Evolutionary conservation across 1,284 basidiomycete species (phyloP).

Genomic region (Lignosus rhinocerotis): DNA sequence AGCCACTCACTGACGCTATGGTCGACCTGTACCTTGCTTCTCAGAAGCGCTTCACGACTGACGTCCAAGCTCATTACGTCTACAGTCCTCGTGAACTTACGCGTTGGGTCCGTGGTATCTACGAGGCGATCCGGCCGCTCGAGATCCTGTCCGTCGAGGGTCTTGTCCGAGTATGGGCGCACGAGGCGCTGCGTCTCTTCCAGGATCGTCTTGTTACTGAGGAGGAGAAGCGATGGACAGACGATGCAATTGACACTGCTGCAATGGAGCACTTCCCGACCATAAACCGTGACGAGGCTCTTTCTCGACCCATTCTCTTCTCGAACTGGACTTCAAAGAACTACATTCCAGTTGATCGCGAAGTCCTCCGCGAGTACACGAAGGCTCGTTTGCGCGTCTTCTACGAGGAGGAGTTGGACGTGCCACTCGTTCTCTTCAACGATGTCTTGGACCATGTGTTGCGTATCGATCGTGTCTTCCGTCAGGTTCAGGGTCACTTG

Average conservation of each 20-base stretch:
- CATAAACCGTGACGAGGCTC: conserved; percentile 81
- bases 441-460: conserved; percentile 97
- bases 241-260: conserved; percentile 85
- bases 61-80: conserved; percentile 97
- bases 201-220: conserved; percentile 95
- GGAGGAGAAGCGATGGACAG: conserved; percentile 93
- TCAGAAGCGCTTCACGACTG: conserved; percentile 93
- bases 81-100: conserved; percentile 99
- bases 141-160: conserved; percentile 93
- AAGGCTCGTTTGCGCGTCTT: conserved; percentile 95
- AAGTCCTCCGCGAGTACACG: conserved; percentile 92
- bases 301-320: conserved; percentile 91
- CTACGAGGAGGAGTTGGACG: conserved; percentile 98
- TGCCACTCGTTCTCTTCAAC: conserved; percentile 98
- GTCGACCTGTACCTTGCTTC: conserved; percentile 94
- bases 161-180: conserved; percentile 96
- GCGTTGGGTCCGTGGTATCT: conserved; percentile 96
- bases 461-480: conserved; percentile 98
- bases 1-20: conserved; percentile 97
- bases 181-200: conserved; percentile 96
- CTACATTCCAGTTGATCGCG: conserved; percentile 94
- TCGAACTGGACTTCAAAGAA: conserved; percentile 99
- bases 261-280: conserved; percentile 92
- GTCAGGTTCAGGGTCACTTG: conserved; percentile 95
- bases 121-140: conserved; percentile 92